A percentile compares a stretch with the other conserved stretches of the same genome.
Evolutionary conservation across 768 basidiomycete species (phyloP).

Genomic region (Ramaria rubella): DNA sequence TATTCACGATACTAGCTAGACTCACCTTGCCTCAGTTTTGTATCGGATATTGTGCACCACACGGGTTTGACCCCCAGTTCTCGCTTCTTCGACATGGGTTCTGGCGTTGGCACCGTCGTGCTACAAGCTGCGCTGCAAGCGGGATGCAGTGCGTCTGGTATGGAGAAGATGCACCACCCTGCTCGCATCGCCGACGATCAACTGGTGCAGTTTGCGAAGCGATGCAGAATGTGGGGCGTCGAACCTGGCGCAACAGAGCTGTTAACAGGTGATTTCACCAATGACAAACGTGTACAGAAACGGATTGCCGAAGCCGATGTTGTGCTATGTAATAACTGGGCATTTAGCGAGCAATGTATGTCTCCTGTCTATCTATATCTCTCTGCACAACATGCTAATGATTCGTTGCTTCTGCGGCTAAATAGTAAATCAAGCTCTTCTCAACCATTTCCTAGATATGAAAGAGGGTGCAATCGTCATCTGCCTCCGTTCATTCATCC

Average conservation of each 20-base stretch:
- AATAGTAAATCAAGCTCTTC: slow-evolving; percentile 79
- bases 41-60: slow-evolving; percentile 50
- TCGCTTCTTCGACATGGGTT: slow-evolving; percentile 78
- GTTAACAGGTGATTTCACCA: slow-evolving; percentile 82
- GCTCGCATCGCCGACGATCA: slow-evolving; percentile 75
- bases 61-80: slow-evolving; percentile 53
- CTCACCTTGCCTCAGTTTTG: slow-evolving; percentile 33
- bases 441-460: slow-evolving; percentile 87
- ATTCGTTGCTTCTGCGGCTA: background rate
- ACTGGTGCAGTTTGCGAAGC: slow-evolving; percentile 61
- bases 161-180: slow-evolving; percentile 73
- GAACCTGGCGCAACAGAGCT: slow-evolving; percentile 67
- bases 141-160: slow-evolving; percentile 71
- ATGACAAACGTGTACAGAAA: slow-evolving; percentile 55
- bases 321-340: slow-evolving; percentile 85
- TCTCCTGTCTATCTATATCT: slow-evolving; percentile 17
- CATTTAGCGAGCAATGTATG: slow-evolving; percentile 68
- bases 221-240: slow-evolving; percentile 92
- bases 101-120: slow-evolving; percentile 81
- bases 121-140: slow-evolving; percentile 77
- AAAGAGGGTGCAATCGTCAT: slow-evolving; percentile 90
- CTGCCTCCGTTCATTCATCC: slow-evolving; percentile 80
- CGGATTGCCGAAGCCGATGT: slow-evolving; percentile 81
- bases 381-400: background rate
- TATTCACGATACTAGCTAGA: background rate